Conservation (phyloP, 345 rosid genomes). For the Eucalyptus regnans region DNA sequence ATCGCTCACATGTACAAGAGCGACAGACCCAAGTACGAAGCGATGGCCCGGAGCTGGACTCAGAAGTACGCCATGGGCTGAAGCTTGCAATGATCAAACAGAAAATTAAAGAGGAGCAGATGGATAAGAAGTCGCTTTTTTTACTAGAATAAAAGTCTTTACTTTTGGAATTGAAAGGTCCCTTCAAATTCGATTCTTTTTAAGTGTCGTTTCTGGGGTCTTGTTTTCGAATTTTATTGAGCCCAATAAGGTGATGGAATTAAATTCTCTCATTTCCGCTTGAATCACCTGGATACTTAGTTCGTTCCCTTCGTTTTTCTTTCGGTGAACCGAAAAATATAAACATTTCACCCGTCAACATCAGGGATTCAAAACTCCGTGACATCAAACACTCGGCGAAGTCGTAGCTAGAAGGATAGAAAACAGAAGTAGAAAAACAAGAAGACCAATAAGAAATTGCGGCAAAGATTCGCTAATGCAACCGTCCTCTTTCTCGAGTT, state of each 20-base stretch:
- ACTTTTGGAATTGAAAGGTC: background rate
- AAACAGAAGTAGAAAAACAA: background rate
- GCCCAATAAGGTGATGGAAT: background rate
- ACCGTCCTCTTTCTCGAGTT: background rate
- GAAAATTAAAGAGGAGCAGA: background rate
- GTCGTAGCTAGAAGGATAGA: background rate
- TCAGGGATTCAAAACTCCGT: background rate
- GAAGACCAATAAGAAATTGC: background rate
- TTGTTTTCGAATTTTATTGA: background rate
- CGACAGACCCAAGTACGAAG: slow-evolving; percentile 18
- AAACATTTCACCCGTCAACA: background rate
- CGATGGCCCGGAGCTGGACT: slow-evolving; percentile 29
- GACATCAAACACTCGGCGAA: background rate
- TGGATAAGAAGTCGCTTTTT: background rate
- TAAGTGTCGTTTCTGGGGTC: background rate
- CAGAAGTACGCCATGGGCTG: slow-evolving; percentile 30
- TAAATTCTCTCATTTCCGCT: background rate
- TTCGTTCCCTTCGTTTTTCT: background rate
- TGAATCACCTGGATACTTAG: background rate
- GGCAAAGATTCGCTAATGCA: background rate
- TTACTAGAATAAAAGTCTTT: background rate
- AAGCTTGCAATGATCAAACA: background rate
- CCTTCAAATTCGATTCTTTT: background rate
- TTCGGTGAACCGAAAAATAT: background rate
- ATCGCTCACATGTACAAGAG: slow-evolving; percentile 26